A percentile compares a stretch with the other conserved stretches of the same genome.
phyloP scores from a whole-genome alignment of 768 basidiomycete species.

The Lentinus tigrinus region DNA sequence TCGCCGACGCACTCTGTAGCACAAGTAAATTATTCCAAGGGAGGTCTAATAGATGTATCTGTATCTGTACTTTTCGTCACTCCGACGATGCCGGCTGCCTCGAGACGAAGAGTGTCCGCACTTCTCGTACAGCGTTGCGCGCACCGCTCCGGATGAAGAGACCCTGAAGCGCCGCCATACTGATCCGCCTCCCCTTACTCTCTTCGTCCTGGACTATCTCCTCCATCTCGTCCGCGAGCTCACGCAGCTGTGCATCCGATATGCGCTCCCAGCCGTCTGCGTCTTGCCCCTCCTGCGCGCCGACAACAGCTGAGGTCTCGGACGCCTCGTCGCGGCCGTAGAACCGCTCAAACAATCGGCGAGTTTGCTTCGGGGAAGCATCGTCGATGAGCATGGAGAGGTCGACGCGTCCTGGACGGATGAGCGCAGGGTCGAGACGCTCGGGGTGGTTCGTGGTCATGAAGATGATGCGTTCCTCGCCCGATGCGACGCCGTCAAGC shows the following conservation, averaged over 20 bases:
- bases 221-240: conserved; percentile 53
- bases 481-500: conserved; percentile 95
- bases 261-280: conserved; percentile 27
- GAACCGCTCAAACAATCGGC: conserved; percentile 77
- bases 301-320: conserved; percentile 32
- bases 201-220: conserved; percentile 53
- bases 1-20: background rate
- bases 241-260: conserved; percentile 40
- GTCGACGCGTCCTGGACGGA: conserved; percentile 95
- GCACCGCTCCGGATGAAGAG: conserved; percentile 81
- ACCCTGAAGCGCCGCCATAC: conserved; percentile 97
- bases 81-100: background rate
- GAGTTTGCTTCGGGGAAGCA: conserved; percentile 79
- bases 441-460: conserved; percentile 98
- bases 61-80: conserved; percentile 13
- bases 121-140: conserved; percentile 50
- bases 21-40: conserved; percentile 3
- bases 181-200: conserved; percentile 57
- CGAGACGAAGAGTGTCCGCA: conserved; percentile 37
- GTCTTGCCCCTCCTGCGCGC: conserved; percentile 13
- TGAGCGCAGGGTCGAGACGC: conserved; percentile 87
- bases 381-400: conserved; percentile 82
- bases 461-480: conserved; percentile 97
- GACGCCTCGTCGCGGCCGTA: conserved; percentile 47
- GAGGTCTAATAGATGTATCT: conserved; percentile 1